These are phyloP conservation scores for Phytophthora litchii DNA, from an alignment of 352 stramenopile genomes.

Conservation along the genomic window DNA sequence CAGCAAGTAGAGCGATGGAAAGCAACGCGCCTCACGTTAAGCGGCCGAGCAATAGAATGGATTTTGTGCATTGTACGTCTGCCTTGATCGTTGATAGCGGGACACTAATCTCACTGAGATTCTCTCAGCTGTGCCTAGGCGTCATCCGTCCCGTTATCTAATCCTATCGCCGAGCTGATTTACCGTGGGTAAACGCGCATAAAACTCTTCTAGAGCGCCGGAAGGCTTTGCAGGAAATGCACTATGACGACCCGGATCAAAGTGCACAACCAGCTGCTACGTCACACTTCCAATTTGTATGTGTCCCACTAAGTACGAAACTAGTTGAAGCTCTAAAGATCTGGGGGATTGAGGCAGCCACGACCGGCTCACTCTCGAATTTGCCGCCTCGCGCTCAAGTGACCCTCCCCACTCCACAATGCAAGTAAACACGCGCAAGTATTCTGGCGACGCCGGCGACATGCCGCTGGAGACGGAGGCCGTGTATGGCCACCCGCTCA, in stretches of 20 bases:
- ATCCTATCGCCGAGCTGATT: constrained; percentile 7
- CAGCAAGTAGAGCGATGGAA: constrained; percentile 32
- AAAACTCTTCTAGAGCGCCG: constrained; percentile 2
- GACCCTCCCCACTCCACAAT: constrained; percentile 21
- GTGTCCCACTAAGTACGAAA: constrained; percentile 17
- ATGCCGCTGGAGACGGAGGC: constrained; percentile 52
- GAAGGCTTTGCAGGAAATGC: constrained; percentile 7
- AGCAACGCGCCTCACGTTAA: constrained; percentile 6
- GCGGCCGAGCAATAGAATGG: constrained; percentile 38
- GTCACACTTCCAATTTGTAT: constrained; percentile 19
- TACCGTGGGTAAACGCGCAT: constrained; percentile 1
- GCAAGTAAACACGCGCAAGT: constrained; percentile 49
- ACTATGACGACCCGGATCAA: constrained; percentile 8
- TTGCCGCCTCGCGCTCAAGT: constrained; percentile 21
- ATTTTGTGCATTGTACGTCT: constrained; percentile 39
- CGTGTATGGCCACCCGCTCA: constrained; percentile 86
- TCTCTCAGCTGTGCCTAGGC: constrained; percentile 1
- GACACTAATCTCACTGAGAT: background rate
- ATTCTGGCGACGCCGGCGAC: constrained; percentile 33
- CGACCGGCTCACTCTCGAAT: constrained; percentile 29
- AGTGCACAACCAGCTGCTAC: constrained; percentile 9
- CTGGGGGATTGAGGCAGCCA: constrained; percentile 2
- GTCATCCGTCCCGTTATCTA: constrained; percentile 11
- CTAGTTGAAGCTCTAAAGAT: constrained; percentile 28
- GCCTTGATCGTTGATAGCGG: constrained; percentile 1